phyloP scores from a whole-genome alignment of 1,139 yeast species.

The Wickerhamiella pararugosa region DNA sequence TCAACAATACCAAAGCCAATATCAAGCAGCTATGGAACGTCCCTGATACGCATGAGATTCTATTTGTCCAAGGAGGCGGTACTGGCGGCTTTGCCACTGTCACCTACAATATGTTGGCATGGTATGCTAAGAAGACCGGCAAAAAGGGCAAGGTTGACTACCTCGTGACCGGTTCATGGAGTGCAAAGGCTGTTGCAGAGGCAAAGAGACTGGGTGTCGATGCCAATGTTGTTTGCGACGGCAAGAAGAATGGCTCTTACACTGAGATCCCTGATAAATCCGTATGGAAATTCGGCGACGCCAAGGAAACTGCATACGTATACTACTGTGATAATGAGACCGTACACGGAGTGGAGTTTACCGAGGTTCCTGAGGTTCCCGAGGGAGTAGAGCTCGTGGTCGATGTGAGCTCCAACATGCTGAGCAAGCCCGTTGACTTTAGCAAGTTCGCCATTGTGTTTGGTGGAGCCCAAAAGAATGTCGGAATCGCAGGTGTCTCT shows the following conservation, averaged over 20 bases:
- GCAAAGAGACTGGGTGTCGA: slow-evolving; percentile 73
- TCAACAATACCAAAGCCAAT: slow-evolving; percentile 60
- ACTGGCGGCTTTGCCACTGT: slow-evolving; percentile 87
- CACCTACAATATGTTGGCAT: slow-evolving; percentile 68
- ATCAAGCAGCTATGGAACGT: slow-evolving; percentile 47
- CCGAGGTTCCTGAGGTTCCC: slow-evolving; percentile 42
- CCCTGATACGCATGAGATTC: slow-evolving; percentile 87
- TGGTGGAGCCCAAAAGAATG: slow-evolving; percentile 92
- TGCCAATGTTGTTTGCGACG: slow-evolving; percentile 51
- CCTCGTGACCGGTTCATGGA: slow-evolving; percentile 87
- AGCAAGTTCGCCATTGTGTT: slow-evolving; percentile 70
- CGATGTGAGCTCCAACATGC: slow-evolving; percentile 86
- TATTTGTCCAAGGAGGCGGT: slow-evolving; percentile 96
- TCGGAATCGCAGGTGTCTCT: slow-evolving; percentile 91
- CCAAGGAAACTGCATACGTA: slow-evolving; percentile 58
- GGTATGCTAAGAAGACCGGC: slow-evolving; percentile 45
- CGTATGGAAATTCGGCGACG: slow-evolving; percentile 38
- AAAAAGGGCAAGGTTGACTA: slow-evolving; percentile 72
- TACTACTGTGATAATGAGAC: slow-evolving; percentile 95
- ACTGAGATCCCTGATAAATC: slow-evolving; percentile 54
- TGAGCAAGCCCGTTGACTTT: slow-evolving; percentile 68
- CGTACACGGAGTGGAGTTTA: slow-evolving; percentile 84
- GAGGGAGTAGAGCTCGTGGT: slow-evolving; percentile 66
- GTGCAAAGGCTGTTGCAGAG: slow-evolving; percentile 74
- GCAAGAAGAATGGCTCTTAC: slow-evolving; percentile 44